phyloP scores from a whole-genome alignment of 495 filamentous ascomycete genomes.

The Tuber umbilicatum region DNA sequence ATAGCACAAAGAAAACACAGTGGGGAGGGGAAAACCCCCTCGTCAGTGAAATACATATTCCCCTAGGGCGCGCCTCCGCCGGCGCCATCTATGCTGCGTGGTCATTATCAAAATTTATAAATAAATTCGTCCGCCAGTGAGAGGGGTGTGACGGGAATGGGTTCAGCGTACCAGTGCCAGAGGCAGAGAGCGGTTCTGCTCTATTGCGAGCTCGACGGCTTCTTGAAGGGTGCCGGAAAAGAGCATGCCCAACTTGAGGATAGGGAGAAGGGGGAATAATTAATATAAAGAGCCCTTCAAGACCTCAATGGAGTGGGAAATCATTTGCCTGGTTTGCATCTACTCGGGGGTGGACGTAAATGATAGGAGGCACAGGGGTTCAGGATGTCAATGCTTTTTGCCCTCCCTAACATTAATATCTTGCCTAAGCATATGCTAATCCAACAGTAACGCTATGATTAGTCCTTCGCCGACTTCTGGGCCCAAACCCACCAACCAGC shows the following conservation, averaged over 20 bases:
- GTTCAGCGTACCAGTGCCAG: constrained; percentile 53
- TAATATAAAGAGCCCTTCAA: too few relatives aligned
- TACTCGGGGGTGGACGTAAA: too few relatives aligned
- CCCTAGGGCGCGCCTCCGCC: constrained; percentile 69
- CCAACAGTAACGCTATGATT: too few relatives aligned
- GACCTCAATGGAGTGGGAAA: too few relatives aligned
- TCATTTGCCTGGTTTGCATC: too few relatives aligned
- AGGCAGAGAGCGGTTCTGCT: constrained; percentile 59
- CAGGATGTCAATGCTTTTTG: too few relatives aligned
- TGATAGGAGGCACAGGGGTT: too few relatives aligned
- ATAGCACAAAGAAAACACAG: neutral
- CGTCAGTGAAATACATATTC: constrained; percentile 59
- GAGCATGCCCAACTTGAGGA: constrained; percentile 54
- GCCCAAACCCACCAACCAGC: too few relatives aligned
- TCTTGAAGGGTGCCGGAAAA: constrained; percentile 69
- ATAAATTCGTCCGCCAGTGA: neutral
- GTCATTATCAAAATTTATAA: constrained; percentile 24
- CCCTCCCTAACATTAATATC: too few relatives aligned
- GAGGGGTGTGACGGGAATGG: constrained; percentile 7
- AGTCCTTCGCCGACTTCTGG: too few relatives aligned
- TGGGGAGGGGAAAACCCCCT: constrained; percentile 47
- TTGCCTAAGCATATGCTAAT: too few relatives aligned
- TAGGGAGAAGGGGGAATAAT: neutral
- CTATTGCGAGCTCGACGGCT: constrained; percentile 68
- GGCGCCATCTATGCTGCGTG: constrained; percentile 52